Percentiles rank a stretch among this genome's conserved stretches.
These are phyloP conservation scores for Trypethelium eluteriae DNA, from an alignment of 495 filamentous ascomycete genomes.

Conservation along the genomic window DNA sequence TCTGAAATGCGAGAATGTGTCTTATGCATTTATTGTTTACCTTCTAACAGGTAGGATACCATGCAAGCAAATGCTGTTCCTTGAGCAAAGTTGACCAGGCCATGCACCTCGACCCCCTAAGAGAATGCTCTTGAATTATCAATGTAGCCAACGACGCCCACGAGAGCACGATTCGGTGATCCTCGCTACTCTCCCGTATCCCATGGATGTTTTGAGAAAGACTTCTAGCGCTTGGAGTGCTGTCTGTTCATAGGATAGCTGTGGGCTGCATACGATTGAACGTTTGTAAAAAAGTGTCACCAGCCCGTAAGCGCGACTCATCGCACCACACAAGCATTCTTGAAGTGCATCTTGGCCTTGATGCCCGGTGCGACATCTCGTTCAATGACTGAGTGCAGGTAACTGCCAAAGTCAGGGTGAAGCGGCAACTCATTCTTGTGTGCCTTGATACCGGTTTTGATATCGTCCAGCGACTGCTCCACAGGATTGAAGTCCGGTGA, in stretches of 20 bases:
- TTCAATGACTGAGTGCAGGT: slow-evolving; percentile 1
- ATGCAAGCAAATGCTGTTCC: not conserved
- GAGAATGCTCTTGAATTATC: too few species aligned
- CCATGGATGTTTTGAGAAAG: too few species aligned
- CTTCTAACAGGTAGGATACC: not conserved
- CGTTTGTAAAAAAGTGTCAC: not conserved
- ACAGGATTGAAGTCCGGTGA: slow-evolving; percentile 16
- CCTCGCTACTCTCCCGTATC: too few species aligned
- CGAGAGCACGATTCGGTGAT: too few species aligned
- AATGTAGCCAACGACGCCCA: too few species aligned
- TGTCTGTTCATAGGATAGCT: too few species aligned
- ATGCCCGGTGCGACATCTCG: slow-evolving; percentile 3
- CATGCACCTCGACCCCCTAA: not conserved
- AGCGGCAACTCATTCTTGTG: not conserved
- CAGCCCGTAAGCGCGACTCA: not conserved
- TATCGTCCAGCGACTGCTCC: slow-evolving; percentile 1
- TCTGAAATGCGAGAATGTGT: not conserved
- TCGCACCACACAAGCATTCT: slow-evolving; percentile 6
- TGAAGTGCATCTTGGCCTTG: slow-evolving; percentile 11
- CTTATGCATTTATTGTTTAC: not conserved
- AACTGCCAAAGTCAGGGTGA: slow-evolving; percentile 11
- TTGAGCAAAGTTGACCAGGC: not conserved
- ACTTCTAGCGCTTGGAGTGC: too few species aligned
- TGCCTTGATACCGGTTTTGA: not conserved
- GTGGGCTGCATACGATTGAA: too few species aligned